These are phyloP conservation scores for Curvularia sp. DNA, from an alignment of 2,329 filamentous ascomycete species.

Conservation along the genomic window DNA sequence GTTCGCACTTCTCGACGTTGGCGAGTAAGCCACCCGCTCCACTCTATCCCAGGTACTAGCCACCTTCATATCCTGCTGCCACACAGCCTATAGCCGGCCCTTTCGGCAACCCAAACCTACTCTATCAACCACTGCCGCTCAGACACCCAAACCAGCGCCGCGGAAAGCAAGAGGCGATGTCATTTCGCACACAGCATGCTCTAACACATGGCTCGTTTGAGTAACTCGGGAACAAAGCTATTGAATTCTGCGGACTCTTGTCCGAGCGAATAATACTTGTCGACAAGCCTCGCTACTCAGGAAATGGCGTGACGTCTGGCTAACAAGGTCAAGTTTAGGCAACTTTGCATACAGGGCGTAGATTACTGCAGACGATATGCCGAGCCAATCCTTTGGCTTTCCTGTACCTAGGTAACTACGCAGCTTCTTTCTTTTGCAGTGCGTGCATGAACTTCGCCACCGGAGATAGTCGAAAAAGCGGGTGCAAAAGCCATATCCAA, in stretches of 20 bases:
- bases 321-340: background rate
- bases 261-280: background rate
- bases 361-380: background rate
- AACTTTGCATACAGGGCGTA: background rate
- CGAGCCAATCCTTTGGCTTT: background rate
- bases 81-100: background rate
- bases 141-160: background rate
- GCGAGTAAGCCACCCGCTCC: background rate
- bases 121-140: background rate
- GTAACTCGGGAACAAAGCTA: background rate
- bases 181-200: background rate
- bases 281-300: background rate
- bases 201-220: background rate
- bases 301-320: background rate
- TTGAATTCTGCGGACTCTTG: background rate
- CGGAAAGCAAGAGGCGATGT: background rate
- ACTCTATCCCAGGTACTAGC: background rate
- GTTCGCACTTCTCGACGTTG: background rate
- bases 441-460: background rate
- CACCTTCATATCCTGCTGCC: background rate
- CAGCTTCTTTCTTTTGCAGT: background rate
- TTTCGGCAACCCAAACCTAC: background rate
- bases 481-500: background rate
- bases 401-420: background rate
- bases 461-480: background rate